Evolutionary conservation across 495 filamentous ascomycete species (phyloP).

Genomic region (Penicillium roqueforti): DNA sequence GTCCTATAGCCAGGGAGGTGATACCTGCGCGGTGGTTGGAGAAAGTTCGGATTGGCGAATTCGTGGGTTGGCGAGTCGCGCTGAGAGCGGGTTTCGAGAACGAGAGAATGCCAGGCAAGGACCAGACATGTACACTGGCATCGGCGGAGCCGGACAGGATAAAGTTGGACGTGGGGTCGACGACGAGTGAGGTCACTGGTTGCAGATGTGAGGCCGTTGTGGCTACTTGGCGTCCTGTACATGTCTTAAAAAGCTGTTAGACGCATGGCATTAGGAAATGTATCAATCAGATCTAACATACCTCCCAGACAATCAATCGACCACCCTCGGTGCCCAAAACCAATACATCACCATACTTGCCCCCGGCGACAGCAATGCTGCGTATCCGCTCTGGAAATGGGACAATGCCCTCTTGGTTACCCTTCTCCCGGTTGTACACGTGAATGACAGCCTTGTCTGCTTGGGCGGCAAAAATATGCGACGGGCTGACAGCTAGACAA

Average conservation of each 20-base stretch:
- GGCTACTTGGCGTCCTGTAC: conserved; percentile 79
- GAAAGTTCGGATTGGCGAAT: conserved; percentile 60
- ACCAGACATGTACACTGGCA: conserved; percentile 88
- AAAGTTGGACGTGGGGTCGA: conserved; percentile 68
- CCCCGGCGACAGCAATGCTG: conserved; percentile 59
- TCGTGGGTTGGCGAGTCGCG: conserved; percentile 39
- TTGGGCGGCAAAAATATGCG: conserved; percentile 88
- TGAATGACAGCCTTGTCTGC: conserved; percentile 86
- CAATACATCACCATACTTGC: conserved; percentile 62
- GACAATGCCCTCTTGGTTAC: conserved; percentile 80
- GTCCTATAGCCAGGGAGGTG: conserved; percentile 62
- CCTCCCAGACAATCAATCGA: conserved; percentile 89
- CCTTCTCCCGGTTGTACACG: conserved; percentile 78
- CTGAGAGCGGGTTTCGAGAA: conserved; percentile 46
- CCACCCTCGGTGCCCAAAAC: conserved; percentile 84
- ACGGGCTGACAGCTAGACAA: conserved; percentile 73
- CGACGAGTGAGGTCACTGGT: conserved; percentile 69
- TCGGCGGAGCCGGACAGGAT: conserved; percentile 85
- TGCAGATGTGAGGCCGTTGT: conserved; percentile 88
- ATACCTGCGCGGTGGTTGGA: conserved; percentile 78
- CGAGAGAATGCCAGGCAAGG: conserved; percentile 66
- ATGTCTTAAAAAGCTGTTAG: conserved; percentile 51
- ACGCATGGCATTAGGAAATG: not conserved
- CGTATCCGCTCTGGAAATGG: conserved; percentile 82
- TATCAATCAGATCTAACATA: conserved; percentile 34